Conservation (phyloP, 192 early-diverging fungal species). For the Thamnidium elegans region DNA sequence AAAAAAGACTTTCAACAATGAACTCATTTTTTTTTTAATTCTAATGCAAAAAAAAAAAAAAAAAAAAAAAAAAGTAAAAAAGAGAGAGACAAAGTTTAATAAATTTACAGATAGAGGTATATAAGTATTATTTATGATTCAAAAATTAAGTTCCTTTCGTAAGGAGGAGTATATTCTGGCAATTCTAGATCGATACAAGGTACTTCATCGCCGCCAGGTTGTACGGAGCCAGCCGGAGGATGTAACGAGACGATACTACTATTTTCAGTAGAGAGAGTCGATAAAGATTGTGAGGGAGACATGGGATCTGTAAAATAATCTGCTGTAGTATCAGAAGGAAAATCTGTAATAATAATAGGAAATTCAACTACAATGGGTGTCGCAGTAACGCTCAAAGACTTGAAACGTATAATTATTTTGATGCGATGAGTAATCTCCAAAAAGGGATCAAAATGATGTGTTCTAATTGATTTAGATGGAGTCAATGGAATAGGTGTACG, state of each 20-base stretch:
- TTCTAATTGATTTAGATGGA: neutral
- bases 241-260: neutral
- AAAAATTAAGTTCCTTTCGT: constrained; percentile 5
- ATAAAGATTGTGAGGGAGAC: constrained; percentile 3
- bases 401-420: constrained; percentile 26
- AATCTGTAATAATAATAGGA: constrained; percentile 36
- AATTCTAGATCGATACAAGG: constrained; percentile 32
- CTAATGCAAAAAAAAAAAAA: no score
- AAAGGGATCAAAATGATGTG: constrained; percentile 30
- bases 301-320: neutral
- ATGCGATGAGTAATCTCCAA: constrained; percentile 33
- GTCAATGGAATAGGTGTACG: constrained; percentile 26
- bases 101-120: no score
- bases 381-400: neutral
- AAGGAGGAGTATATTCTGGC: constrained; percentile 34
- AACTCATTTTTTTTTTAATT: no score
- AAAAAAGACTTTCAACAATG: no score
- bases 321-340: constrained; percentile 8
- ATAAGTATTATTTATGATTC: no score
- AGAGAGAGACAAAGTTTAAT: no score
- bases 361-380: constrained; percentile 18
- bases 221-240: neutral
- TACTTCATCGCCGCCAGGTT: constrained; percentile 31
- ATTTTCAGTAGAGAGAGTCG: neutral
- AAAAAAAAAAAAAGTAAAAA: no score